Conservation (phyloP, 176 grass and related monocot genomes). For the Oryza officinalis region DNA sequence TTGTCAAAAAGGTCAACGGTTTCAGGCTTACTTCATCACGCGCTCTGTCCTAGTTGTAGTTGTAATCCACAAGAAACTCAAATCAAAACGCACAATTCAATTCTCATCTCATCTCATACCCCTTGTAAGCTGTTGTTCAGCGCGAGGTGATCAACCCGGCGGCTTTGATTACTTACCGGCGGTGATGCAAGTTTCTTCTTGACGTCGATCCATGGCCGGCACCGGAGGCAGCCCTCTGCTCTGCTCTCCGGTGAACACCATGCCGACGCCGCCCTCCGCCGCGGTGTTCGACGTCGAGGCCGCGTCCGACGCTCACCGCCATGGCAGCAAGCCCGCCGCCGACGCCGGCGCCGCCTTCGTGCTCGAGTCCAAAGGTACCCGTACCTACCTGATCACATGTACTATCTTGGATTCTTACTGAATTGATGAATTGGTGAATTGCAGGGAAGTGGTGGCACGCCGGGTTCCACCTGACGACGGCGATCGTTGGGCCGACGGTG, state of each 20-base stretch:
- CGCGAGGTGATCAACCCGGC: too few species aligned
- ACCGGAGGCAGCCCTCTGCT: constrained; percentile 38
- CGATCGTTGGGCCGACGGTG: constrained; percentile 83
- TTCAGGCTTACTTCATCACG: background rate
- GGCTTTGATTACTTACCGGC: too few species aligned
- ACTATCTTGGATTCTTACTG: too few species aligned
- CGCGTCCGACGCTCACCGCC: background rate
- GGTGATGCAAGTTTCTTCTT: background rate
- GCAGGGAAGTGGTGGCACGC: constrained; percentile 92
- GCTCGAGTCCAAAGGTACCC: constrained; percentile 82
- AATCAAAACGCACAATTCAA: background rate
- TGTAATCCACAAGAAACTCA: background rate
- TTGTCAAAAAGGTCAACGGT: background rate
- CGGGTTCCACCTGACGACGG: constrained; percentile 94
- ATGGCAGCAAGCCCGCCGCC: background rate
- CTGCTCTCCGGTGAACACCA: background rate
- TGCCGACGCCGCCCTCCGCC: constrained; percentile 3
- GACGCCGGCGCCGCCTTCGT: constrained; percentile 87
- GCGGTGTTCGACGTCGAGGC: background rate
- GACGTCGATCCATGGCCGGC: constrained; percentile 16
- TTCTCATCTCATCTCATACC: background rate
- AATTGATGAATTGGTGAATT: background rate
- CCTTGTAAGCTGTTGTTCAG: background rate
- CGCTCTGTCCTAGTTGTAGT: background rate
- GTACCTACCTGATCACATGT: background rate